These are phyloP conservation scores for Rhexocercosporidium sp. DNA, from an alignment of 2,329 filamentous ascomycete species.

Conservation along the genomic window DNA sequence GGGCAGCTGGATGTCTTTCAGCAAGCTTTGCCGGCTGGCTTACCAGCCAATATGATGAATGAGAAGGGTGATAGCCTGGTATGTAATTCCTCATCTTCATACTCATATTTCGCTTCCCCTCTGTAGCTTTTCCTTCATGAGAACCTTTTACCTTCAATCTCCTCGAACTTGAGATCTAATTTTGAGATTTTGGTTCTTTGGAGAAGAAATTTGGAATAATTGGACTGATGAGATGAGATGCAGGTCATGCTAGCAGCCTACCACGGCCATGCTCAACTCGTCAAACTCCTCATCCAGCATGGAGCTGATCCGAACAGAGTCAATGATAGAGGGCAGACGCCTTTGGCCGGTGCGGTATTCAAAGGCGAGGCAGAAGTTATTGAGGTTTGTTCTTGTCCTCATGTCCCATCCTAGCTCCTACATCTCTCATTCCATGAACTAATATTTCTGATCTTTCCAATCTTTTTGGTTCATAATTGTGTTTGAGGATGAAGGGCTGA, in stretches of 20 bases:
- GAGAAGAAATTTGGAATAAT: not conserved
- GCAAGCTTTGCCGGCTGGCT: constrained; percentile 66
- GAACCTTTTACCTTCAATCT: not conserved
- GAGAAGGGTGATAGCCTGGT: constrained; percentile 75
- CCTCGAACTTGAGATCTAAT: not conserved
- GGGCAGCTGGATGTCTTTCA: constrained; percentile 64
- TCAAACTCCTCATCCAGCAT: constrained; percentile 62
- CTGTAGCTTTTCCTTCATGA: not conserved
- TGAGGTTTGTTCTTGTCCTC: constrained; percentile 47
- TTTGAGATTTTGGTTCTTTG: not conserved
- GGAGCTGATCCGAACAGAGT: constrained; percentile 71
- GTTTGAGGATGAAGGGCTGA: not conserved
- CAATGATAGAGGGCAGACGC: constrained; percentile 72
- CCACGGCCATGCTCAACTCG: constrained; percentile 66
- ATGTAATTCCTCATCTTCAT: constrained; percentile 36
- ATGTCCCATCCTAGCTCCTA: not conserved
- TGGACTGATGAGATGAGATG: constrained; percentile 1
- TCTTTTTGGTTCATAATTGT: not conserved
- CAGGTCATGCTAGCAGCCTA: constrained; percentile 77
- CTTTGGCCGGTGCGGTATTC: constrained; percentile 74
- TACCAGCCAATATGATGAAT: constrained; percentile 74
- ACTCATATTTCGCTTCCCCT: not conserved
- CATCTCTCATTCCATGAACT: not conserved
- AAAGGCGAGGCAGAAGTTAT: constrained; percentile 72
- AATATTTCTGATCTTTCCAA: not conserved